Evolutionary conservation across 148 eudicot genomes (phyloP), one percentile per base, ranked within the genome.

Genomic region (Rhododendron molle): DNA sequence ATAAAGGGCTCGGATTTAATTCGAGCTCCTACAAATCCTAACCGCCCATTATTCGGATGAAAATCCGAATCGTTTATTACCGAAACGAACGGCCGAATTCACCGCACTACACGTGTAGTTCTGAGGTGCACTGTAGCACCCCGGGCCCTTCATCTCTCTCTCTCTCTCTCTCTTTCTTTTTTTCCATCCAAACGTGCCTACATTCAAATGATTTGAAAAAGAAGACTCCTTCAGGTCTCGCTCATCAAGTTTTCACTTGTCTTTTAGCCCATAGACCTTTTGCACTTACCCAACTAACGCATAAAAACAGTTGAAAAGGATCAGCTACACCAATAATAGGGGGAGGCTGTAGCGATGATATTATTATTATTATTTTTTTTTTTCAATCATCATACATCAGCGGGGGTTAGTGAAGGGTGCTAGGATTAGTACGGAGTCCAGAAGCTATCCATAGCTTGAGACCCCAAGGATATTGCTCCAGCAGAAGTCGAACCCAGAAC

Each of bases 121-220:
- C 1, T 0, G 43, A 5, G 6, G 6, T 38, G 43, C 43, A 38
- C 43, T 38, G 5, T 38, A 38, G 7, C 7, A 40, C 8, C 44
- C 44, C 8, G 7, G 43, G 44, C 8, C 44, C 44, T 0, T 5
- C 43, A 0, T 44, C 67, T 74, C 86, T 65, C 74, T 74, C 62
- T 81, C 85, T 71, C 49, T 26, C 60, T 16, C 38, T 3, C 30
- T n/a, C n/a, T n/a, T n/a, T n/a, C n/a, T n/a, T 16, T 47, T 32
- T 32, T 16, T 47, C 60, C 20, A 34, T 78, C 76, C 77, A 84
- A 83, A 84, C 52, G 86, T 86, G 83, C 85, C 83, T 86, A 52
- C 85, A 83, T 86, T 86, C 74, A 83, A 34, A 83, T 83, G 86
- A 88, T 83, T 83, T 81, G 88, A 88, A 74, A 84, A 81, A 78